Conservation (phyloP, 1,284 basidiomycete species). For the Sporisorium graminicola region DNA sequence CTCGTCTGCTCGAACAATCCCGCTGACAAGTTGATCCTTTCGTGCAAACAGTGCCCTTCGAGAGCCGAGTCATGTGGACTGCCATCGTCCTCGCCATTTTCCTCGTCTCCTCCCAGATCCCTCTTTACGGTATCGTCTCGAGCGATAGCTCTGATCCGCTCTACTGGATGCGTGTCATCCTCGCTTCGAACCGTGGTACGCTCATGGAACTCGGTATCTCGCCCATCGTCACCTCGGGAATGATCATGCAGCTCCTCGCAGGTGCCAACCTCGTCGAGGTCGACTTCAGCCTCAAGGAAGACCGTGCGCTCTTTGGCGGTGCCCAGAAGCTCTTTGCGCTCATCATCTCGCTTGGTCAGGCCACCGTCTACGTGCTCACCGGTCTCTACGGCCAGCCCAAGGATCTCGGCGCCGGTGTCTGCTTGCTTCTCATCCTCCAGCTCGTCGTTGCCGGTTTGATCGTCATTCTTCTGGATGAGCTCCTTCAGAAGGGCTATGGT, state of each 20-base stretch:
- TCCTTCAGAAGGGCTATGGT: conserved; percentile 98
- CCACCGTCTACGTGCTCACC: conserved; percentile 95
- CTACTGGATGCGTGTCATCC: conserved; percentile 99
- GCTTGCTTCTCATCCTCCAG: conserved; percentile 92
- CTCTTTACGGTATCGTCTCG: conserved; percentile 69
- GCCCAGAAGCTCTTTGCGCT: conserved; percentile 98
- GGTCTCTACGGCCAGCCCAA: conserved; percentile 95
- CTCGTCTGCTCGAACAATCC: neutral
- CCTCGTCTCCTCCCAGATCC: conserved; percentile 69
- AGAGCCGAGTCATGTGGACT: conserved; percentile 68
- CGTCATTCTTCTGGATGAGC: conserved; percentile 97
- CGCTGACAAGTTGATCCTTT: neutral
- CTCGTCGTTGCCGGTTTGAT: conserved; percentile 93
- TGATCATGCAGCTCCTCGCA: conserved; percentile 99
- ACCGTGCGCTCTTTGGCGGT: conserved; percentile 92
- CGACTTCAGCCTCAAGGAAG: conserved; percentile 96
- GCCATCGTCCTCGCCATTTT: conserved; percentile 69
- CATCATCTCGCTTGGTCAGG: conserved; percentile 95
- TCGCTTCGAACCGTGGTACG: conserved; percentile 96
- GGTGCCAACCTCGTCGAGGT: conserved; percentile 98
- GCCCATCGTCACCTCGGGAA: conserved; percentile 92
- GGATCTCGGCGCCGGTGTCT: conserved; percentile 95
- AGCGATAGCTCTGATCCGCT: conserved; percentile 80
- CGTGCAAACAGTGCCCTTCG: conserved; percentile 61
- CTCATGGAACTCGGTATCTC: conserved; percentile 99